phyloP scores from a whole-genome alignment of 805 yeast genomes.

The Schizosaccharomyces pombe region DNA sequence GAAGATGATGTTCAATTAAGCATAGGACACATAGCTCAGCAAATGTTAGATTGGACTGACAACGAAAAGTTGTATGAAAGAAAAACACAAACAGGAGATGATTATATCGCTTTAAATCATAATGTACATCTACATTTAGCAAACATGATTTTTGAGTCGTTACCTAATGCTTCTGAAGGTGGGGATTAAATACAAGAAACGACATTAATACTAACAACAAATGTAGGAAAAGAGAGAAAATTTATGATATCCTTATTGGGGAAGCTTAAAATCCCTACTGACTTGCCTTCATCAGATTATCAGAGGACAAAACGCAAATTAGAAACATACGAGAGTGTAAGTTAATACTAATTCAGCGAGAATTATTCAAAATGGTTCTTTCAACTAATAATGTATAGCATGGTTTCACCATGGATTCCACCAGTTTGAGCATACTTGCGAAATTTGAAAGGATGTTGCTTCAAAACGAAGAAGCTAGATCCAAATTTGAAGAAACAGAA shows the following conservation, averaged over 20 bases:
- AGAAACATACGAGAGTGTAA: neutral
- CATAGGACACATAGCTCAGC: slow-evolving; percentile 39
- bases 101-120: neutral
- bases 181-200: neutral
- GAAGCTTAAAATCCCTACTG: neutral
- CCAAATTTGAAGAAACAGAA: neutral
- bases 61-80: slow-evolving; percentile 19
- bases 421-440: neutral
- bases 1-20: slow-evolving; percentile 14
- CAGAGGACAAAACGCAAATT: neutral
- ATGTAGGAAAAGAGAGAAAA: slow-evolving; percentile 1
- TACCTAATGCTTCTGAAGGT: neutral
- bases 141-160: neutral
- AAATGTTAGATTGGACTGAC: slow-evolving; percentile 65
- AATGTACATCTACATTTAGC: slow-evolving; percentile 5
- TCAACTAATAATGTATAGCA: neutral
- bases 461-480: neutral
- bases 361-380: too few relatives aligned
- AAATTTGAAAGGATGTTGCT: neutral
- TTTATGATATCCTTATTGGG: slow-evolving; percentile 3
- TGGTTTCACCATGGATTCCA: neutral
- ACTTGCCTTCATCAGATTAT: neutral
- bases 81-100: neutral
- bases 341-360: too few relatives aligned
- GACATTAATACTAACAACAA: neutral